Base-by-base conservation (phyloP, 345 rosid species). In the Ceriops tagal region DNA sequence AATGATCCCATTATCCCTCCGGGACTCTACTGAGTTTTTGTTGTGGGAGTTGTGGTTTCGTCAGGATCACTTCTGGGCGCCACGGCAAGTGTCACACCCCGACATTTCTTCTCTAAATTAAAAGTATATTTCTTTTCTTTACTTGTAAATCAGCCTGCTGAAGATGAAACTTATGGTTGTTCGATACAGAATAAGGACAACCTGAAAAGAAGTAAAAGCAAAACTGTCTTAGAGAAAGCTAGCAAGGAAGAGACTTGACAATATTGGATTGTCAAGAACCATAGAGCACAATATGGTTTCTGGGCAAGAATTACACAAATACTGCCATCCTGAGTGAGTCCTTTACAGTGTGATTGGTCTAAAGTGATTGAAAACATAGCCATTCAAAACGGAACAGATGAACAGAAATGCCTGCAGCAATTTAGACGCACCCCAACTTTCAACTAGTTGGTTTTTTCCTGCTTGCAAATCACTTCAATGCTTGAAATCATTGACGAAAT, bases 1-100 rank as follows among this genome's bases (percentile, higher is more conserved):
- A 92, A 56, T 0, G 99, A 95, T 46, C 96, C 88, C 93, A 92
- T 89, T 52, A 86, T 53, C 0, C 90, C 85, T 0, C 91, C 90
- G 2, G 58, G 62, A 30, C 55, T 46, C 31, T 75, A 80, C 15
- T 71, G 73, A 3, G 83, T 35, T 22, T 75, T 71, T 15, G 80
- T 47, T 8, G 61, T 59, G 6, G 69, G 19, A 19, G 71, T 53
- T 31, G 57, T 19, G 47, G 84, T 60, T 24, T 76, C 74, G 43
- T 72, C 82, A 1, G 69, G 74, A 61, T 88, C 83, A 30, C 64
- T 67, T 26, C 73, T 58, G n/a, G 91, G 83, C 68, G 79, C 83
- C 66, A 85, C 85, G 34, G 92, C 91, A 0, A 88, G 88, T 47
- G 96, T 67, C 11, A 80, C 87, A 47, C 97, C 96, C 96, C 6